Evolutionary conservation across 805 yeast genomes (phyloP).

Genomic region (Pichia deserticola): DNA sequence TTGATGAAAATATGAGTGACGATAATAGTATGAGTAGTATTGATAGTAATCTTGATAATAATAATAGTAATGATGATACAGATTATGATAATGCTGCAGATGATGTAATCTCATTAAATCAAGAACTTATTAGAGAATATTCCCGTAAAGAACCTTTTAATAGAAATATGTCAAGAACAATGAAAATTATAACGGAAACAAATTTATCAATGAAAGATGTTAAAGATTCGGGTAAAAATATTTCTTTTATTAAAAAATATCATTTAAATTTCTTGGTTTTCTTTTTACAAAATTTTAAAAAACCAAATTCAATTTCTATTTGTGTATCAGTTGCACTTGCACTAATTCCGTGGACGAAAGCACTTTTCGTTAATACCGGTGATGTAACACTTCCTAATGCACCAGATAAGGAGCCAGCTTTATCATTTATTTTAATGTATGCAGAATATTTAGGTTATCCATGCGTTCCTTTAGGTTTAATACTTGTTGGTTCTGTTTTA

Average conservation of each 20-base stretch:
- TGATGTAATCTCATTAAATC: constrained; percentile 18
- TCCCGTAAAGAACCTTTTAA: constrained; percentile 30
- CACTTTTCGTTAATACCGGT: constrained; percentile 33
- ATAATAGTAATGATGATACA: neutral
- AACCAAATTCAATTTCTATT: constrained; percentile 43
- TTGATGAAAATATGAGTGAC: too few species aligned
- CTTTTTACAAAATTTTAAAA: constrained; percentile 36
- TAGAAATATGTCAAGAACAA: constrained; percentile 20
- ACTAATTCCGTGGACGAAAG: constrained; percentile 48
- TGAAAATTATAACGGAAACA: constrained; percentile 30
- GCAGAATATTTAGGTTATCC: constrained; percentile 44
- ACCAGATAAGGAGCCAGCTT: constrained; percentile 48
- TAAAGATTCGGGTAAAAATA: constrained; percentile 17
- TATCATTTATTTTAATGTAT: constrained; percentile 45
- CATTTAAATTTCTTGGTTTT: constrained; percentile 25
- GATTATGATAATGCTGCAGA: neutral
- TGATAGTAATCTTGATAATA: too few species aligned
- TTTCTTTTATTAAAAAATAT: constrained; percentile 24
- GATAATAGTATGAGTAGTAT: too few species aligned
- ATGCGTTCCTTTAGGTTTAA: constrained; percentile 48
- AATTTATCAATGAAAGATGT: constrained; percentile 23
- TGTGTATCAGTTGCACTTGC: constrained; percentile 40
- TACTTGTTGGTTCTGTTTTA: constrained; percentile 47
- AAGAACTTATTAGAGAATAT: constrained; percentile 28
- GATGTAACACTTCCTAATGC: constrained; percentile 27